These are phyloP conservation scores for Annulohypoxylon moriforme DNA, from an alignment of 495 filamentous ascomycete species.

Conservation along the genomic window DNA sequence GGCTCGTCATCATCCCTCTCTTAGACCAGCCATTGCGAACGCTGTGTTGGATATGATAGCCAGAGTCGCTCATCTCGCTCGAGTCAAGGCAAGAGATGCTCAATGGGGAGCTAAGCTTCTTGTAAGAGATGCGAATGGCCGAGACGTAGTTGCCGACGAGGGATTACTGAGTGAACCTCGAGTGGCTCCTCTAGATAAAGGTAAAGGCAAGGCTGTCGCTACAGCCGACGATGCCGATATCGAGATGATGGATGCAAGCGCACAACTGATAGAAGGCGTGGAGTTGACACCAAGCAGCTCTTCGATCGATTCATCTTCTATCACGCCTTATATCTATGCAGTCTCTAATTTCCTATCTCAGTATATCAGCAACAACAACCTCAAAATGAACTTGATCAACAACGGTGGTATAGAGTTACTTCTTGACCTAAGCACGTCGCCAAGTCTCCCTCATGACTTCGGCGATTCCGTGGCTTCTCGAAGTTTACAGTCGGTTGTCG, in stretches of 20 bases:
- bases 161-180: conserved; percentile 39
- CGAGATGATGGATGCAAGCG: conserved; percentile 67
- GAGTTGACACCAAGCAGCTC: conserved; percentile 12
- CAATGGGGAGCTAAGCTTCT: conserved; percentile 85
- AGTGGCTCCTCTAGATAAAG: conserved; percentile 42
- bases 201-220: conserved; percentile 53
- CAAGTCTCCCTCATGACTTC: conserved; percentile 81
- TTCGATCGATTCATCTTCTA: conserved; percentile 43
- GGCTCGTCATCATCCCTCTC: conserved; percentile 87
- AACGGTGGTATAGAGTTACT: conserved; percentile 84
- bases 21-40: conserved; percentile 82
- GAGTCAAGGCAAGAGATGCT: conserved; percentile 69
- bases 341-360: conserved; percentile 79
- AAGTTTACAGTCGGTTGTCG: conserved; percentile 76
- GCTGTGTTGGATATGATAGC: conserved; percentile 85
- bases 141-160: conserved; percentile 62
- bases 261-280: conserved; percentile 37
- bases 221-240: conserved; percentile 59
- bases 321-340: conserved; percentile 76
- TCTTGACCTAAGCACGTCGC: conserved; percentile 83
- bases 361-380: conserved; percentile 79
- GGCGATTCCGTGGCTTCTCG: conserved; percentile 71
- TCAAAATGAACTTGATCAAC: conserved; percentile 80
- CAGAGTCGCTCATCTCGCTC: conserved; percentile 76
- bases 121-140: conserved; percentile 64